Conservation (phyloP, 2,329 filamentous ascomycete species). For the Rhynchosporium graminicola region DNA sequence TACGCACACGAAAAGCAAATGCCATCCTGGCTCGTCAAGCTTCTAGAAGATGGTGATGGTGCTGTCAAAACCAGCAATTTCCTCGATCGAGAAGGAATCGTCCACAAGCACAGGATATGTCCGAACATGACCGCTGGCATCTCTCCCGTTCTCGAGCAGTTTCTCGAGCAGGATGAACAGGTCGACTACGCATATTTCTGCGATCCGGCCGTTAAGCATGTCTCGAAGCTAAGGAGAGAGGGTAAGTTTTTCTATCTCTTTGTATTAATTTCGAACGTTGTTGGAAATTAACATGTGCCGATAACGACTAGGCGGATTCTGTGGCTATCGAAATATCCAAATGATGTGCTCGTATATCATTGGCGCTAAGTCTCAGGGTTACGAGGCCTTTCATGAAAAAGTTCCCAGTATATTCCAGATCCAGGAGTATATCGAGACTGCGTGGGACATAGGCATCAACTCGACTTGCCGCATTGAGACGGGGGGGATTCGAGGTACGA, state of each 20-base stretch:
- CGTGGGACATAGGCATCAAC: slow-evolving; percentile 87
- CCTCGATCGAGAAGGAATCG: slow-evolving; percentile 46
- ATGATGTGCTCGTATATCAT: slow-evolving; percentile 83
- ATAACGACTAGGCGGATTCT: slow-evolving; percentile 70
- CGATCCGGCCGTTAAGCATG: slow-evolving; percentile 71
- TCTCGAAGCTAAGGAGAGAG: slow-evolving; percentile 80
- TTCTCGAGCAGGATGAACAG: slow-evolving; percentile 63
- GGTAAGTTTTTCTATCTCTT: slow-evolving; percentile 44
- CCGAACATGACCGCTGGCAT: slow-evolving; percentile 55
- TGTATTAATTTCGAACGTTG: background rate
- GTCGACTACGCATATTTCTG: slow-evolving; percentile 79
- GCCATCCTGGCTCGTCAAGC: slow-evolving; percentile 66
- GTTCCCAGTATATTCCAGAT: slow-evolving; percentile 79
- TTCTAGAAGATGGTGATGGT: slow-evolving; percentile 59
- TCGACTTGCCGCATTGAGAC: slow-evolving; percentile 74
- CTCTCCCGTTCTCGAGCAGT: slow-evolving; percentile 60
- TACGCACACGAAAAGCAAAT: slow-evolving; percentile 74
- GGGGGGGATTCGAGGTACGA: slow-evolving; percentile 81
- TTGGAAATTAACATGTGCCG: slow-evolving; percentile 1
- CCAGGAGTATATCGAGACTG: slow-evolving; percentile 82
- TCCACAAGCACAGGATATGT: slow-evolving; percentile 45
- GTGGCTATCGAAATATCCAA: slow-evolving; percentile 93
- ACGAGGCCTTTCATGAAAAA: slow-evolving; percentile 57
- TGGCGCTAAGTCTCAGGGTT: slow-evolving; percentile 55
- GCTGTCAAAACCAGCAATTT: slow-evolving; percentile 56